These are phyloP conservation scores for Pseudogymnoascus sp. DNA, from an alignment of 2,329 filamentous ascomycete species.

Conservation along the genomic window DNA sequence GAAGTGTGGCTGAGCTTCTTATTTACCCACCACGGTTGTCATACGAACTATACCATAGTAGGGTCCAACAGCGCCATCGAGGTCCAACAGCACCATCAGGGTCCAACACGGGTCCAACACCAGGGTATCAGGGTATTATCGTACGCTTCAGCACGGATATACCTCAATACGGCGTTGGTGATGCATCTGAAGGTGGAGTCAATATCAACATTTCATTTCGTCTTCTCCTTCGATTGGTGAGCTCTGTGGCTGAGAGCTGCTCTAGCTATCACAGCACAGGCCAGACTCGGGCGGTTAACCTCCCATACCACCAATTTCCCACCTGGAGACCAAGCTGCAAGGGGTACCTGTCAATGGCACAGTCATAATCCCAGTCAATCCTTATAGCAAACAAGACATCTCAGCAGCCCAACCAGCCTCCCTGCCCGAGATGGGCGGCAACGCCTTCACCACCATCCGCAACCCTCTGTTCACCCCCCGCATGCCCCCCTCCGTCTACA, in stretches of 20 bases:
- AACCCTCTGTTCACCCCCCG: constrained; percentile 61
- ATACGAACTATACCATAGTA: background rate
- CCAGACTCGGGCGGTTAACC: background rate
- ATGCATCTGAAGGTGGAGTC: background rate
- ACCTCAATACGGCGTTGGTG: background rate
- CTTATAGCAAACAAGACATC: background rate
- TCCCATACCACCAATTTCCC: background rate
- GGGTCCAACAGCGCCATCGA: background rate
- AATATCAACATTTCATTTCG: background rate
- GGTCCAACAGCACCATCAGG: background rate
- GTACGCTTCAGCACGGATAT: background rate
- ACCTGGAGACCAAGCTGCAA: background rate
- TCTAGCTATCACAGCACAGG: background rate
- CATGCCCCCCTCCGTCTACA: constrained; percentile 55
- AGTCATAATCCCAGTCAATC: background rate
- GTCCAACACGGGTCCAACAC: background rate
- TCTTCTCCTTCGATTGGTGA: background rate
- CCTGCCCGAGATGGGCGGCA: constrained; percentile 54
- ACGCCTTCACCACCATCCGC: constrained; percentile 47
- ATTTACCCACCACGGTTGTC: background rate
- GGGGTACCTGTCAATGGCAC: background rate
- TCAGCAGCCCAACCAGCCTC: background rate
- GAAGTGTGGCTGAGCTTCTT: background rate
- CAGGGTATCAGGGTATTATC: background rate
- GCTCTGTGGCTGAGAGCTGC: background rate